Evolutionary conservation across 208 protist genomes (phyloP).

Genomic region (Leishmania tropica): DNA sequence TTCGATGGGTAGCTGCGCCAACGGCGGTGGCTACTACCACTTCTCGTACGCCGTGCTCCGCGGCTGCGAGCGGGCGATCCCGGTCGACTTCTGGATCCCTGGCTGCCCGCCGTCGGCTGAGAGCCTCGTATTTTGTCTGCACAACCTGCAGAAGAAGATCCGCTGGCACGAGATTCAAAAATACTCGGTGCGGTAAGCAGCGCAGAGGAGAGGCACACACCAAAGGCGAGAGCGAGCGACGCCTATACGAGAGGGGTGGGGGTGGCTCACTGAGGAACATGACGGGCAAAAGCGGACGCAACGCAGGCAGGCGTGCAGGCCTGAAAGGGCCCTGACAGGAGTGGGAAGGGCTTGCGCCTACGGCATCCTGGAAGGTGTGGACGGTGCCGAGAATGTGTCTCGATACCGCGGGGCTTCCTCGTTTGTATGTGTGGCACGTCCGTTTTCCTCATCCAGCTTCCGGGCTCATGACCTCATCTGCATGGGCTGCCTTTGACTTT

Average conservation of each 20-base stretch:
- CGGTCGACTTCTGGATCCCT: constrained; percentile 99
- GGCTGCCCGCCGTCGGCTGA: constrained; percentile 98
- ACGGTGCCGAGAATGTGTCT: not conserved
- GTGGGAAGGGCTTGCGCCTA: not conserved
- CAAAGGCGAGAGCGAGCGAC: not conserved
- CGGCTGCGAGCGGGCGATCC: constrained; percentile 97
- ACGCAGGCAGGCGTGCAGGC: not conserved
- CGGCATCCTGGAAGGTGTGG: not conserved
- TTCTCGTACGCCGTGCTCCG: constrained; percentile 97
- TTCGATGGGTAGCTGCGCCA: constrained; percentile 97
- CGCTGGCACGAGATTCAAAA: constrained; percentile 94
- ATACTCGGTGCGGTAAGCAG: constrained; percentile 80
- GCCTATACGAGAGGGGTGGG: not conserved
- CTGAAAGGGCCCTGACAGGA: not conserved
- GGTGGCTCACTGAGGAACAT: not conserved
- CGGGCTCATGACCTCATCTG: not conserved
- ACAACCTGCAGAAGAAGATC: constrained; percentile 94
- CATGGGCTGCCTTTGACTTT: not conserved
- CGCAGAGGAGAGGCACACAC: not conserved
- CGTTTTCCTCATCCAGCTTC: not conserved
- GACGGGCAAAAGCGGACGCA: not conserved
- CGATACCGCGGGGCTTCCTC: not conserved
- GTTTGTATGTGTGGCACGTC: not conserved
- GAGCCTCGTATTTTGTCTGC: constrained; percentile 91
- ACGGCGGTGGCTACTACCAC: constrained; percentile 99